A percentile compares a stretch with the other conserved stretches of the same genome.
These are phyloP conservation scores for Botrytis paeoniae DNA, from an alignment of 2,329 filamentous ascomycete species.

Conservation along the genomic window DNA sequence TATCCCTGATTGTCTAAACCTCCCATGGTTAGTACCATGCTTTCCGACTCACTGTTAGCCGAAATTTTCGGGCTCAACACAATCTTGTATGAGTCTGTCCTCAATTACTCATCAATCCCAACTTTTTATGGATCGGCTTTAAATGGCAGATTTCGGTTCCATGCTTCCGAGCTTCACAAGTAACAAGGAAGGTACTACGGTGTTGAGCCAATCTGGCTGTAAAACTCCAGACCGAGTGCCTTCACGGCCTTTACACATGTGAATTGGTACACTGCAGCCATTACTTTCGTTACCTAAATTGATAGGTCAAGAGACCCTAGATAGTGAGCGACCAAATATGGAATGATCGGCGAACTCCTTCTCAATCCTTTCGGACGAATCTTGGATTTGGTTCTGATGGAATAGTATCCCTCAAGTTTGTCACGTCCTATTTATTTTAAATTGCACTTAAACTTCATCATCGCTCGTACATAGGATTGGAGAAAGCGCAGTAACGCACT, in stretches of 20 bases:
- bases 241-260: not conserved
- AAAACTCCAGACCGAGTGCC: not conserved
- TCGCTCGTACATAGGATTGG: not conserved
- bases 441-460: no score
- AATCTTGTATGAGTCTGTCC: not conserved
- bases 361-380: no score
- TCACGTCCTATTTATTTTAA: no score
- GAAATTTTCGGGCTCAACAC: not conserved
- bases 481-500: not conserved
- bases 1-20: not conserved
- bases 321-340: no score
- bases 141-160: not conserved
- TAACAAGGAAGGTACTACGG: not conserved
- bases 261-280: not conserved
- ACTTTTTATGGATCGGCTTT: not conserved
- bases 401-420: no score
- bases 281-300: not conserved
- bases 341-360: no score
- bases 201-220: not conserved
- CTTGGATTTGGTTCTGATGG: no score
- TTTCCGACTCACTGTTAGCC: not conserved
- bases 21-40: not conserved
- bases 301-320: not conserved
- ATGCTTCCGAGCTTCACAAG: not conserved
- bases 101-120: not conserved